Conservation (phyloP, 2,329 filamentous ascomycete species). For the Podosphaera fusca region DNA sequence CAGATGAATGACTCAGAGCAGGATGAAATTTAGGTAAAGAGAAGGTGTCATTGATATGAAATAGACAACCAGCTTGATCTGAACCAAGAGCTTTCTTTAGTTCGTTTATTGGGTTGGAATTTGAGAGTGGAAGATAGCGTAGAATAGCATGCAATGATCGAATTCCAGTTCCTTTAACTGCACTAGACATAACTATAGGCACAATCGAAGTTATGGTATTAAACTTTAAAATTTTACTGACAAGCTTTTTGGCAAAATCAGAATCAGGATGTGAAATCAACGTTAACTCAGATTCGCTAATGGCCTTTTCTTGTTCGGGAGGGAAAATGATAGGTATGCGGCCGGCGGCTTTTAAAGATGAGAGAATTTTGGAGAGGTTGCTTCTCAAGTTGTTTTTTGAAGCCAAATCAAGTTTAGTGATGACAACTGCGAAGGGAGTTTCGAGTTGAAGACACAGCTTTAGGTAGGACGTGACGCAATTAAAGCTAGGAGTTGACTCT, state of each 20-base stretch:
- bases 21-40: constrained; percentile 43
- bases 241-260: constrained; percentile 30
- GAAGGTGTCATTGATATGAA: constrained; percentile 83
- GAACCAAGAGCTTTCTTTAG: constrained; percentile 32
- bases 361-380: constrained; percentile 50
- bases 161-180: constrained; percentile 65
- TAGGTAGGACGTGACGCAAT: constrained; percentile 48
- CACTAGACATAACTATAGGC: constrained; percentile 72
- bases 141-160: constrained; percentile 63
- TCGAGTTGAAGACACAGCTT: constrained; percentile 64
- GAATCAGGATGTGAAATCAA: constrained; percentile 32
- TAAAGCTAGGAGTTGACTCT: background rate
- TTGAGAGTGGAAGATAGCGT: constrained; percentile 47
- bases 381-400: constrained; percentile 46
- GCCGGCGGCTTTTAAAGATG: constrained; percentile 52
- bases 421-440: constrained; percentile 54
- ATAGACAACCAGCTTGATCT: constrained; percentile 40
- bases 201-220: constrained; percentile 26
- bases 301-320: constrained; percentile 27
- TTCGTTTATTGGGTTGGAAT: constrained; percentile 27
- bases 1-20: constrained; percentile 20
- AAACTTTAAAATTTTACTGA: constrained; percentile 25
- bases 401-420: constrained; percentile 80
- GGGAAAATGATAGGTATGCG: constrained; percentile 53
- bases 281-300: constrained; percentile 25